Evolutionary conservation across 2,329 filamentous ascomycete genomes (phyloP), one percentile per base, ranked within the genome.

Genomic region (Drechslerella dactyloides): DNA sequence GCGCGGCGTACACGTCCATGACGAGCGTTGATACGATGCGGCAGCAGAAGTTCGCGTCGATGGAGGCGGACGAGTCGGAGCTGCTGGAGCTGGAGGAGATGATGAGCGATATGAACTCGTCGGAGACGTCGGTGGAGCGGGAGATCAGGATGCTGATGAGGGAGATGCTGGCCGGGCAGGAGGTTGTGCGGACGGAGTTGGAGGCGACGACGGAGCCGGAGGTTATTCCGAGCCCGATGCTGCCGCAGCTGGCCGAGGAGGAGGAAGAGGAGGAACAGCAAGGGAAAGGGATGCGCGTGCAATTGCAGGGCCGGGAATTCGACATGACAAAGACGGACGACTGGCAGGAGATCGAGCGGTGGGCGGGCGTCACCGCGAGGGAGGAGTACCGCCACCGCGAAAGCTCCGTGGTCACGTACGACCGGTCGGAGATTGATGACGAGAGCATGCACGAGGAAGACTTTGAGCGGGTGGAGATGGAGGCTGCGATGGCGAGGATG

Each of bases 391-490:
- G 27, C 27, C 69, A 56, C 21, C 69, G 69, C 8, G 62, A 73
- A 24, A 68, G 69, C 57, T 68, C 69, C 2, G 56, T 73, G 51
- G 50, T 54, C 2, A 72, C 68, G 7, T 64, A 61, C 55, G 68
- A 72, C 23, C 60, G 52, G 27, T 72, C 68, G 13, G 68, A 72
- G 33, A 72, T 72, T 54, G 68, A 72, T 23, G 68, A 72, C 27
- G 68, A 72, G 51, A 72, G 68, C 30, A 72, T 72, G 68, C 55
- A 72, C 17, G 68, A 72, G 15, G 68, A 72, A 55, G 68, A 72
- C 27, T 72, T 65, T 23, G 55, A 64, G 50, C 68, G 51, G 15
- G 21, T 72, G 54, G 68, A 72, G 37, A 59, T 60, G 50, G 68
- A 72, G 27, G 46, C 68, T 44, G 60, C 48, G 3, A 60, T 72